Conservation (phyloP, 2,329 filamentous ascomycete species). For the Neopestalotiopsis sp. region DNA sequence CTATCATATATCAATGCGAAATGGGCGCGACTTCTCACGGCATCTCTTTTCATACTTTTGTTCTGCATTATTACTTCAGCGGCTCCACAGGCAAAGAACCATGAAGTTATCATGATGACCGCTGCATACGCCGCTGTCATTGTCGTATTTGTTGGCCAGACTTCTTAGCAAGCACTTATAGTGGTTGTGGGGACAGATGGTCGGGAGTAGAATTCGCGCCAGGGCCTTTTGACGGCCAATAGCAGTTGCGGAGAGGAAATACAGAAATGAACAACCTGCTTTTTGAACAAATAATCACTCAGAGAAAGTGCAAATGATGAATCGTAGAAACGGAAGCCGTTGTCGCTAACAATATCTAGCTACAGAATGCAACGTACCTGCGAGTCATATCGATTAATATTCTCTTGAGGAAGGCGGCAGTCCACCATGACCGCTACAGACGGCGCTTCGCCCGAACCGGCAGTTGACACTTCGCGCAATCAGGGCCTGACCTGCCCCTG, state of each 20-base stretch:
- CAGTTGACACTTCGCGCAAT: background rate
- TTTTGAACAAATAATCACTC: slow-evolving; percentile 21
- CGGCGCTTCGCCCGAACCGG: background rate
- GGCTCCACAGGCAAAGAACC: too few species aligned
- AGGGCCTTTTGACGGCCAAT: too few species aligned
- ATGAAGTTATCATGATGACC: too few species aligned
- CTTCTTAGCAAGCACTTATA: too few species aligned
- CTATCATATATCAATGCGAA: too few species aligned
- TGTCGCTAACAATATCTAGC: background rate
- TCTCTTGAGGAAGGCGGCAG: background rate
- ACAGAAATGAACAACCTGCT: background rate
- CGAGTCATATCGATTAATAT: background rate
- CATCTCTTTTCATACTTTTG: slow-evolving; percentile 13
- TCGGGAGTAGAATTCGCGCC: too few species aligned
- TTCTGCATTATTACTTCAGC: too few species aligned
- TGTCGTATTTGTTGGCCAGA: too few species aligned
- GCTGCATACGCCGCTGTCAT: too few species aligned
- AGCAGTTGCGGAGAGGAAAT: background rate
- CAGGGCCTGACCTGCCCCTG: background rate
- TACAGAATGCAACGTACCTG: background rate
- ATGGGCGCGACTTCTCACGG: too few species aligned
- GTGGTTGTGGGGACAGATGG: too few species aligned
- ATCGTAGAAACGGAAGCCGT: background rate
- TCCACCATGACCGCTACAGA: background rate
- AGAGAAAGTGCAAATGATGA: background rate